Conservation (phyloP, 805 yeast species). For the Wickerhamiella spandovensis region DNA sequence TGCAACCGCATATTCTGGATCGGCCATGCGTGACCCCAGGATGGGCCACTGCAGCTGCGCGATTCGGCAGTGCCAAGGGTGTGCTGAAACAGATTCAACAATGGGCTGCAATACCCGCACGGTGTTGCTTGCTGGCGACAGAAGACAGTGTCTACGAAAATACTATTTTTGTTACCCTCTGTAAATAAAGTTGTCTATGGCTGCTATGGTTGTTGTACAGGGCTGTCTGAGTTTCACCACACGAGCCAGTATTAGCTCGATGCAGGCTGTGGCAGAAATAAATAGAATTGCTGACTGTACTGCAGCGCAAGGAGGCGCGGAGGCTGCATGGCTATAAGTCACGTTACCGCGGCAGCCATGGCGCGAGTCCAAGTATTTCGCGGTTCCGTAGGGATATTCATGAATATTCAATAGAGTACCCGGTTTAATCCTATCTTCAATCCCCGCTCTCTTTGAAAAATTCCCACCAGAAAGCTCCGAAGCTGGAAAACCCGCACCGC, state of each 20-base stretch:
- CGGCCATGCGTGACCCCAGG: background rate
- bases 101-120: too few relatives aligned
- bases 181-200: too few relatives aligned
- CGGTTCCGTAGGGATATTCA: background rate
- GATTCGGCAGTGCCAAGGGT: background rate
- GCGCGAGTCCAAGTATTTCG: background rate
- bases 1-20: background rate
- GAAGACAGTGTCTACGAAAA: too few relatives aligned
- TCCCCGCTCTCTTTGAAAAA: too few relatives aligned
- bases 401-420: background rate
- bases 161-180: too few relatives aligned
- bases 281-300: background rate
- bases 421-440: background rate
- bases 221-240: background rate
- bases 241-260: background rate
- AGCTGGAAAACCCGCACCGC: background rate
- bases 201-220: too few relatives aligned
- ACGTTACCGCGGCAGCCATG: background rate
- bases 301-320: background rate
- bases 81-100: background rate
- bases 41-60: background rate
- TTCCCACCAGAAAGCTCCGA: too few relatives aligned
- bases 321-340: background rate
- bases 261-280: background rate
- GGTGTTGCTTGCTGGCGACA: too few relatives aligned